Conservation (phyloP, 1,139 yeast species). For the Debaryomyces sp. region DNA sequence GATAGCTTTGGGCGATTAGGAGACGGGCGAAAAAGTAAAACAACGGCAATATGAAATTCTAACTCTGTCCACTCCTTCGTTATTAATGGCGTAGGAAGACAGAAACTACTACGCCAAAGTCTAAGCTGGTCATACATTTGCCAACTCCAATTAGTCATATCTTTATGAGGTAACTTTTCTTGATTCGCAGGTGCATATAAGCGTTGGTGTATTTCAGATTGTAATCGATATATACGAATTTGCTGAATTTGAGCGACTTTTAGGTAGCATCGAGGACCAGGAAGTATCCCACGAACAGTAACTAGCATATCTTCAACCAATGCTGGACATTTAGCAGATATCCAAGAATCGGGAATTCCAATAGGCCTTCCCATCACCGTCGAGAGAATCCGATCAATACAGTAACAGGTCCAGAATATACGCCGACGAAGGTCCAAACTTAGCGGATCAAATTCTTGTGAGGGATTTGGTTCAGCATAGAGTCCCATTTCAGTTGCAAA, state of each 20-base stretch:
- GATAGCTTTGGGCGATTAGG: conserved; percentile 14
- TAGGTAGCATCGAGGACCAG: conserved; percentile 13
- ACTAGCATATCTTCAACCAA: conserved; percentile 14
- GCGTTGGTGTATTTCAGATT: conserved; percentile 14
- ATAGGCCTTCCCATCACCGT: conserved; percentile 15
- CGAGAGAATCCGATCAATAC: conserved; percentile 14
- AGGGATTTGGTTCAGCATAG: conserved; percentile 13
- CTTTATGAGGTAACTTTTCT: background rate
- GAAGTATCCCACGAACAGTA: conserved; percentile 10
- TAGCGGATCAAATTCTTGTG: conserved; percentile 12
- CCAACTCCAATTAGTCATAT: conserved; percentile 14
- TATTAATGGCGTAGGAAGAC: conserved; percentile 13
- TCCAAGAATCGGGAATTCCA: conserved; percentile 15
- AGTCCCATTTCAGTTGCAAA: conserved; percentile 16
- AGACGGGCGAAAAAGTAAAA: conserved; percentile 15
- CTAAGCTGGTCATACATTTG: conserved; percentile 15
- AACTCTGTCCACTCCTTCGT: conserved; percentile 16
- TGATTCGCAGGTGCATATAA: conserved; percentile 10
- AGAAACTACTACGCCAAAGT: conserved; percentile 12
- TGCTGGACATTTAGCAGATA: conserved; percentile 11
- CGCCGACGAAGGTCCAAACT: conserved; percentile 13
- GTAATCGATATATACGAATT: conserved; percentile 13
- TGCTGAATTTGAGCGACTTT: conserved; percentile 14
- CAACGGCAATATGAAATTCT: conserved; percentile 15
- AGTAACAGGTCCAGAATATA: conserved; percentile 15